These are phyloP conservation scores for Cymbidium sinense DNA, from an alignment of 106 monocot species.

Conservation along the genomic window DNA sequence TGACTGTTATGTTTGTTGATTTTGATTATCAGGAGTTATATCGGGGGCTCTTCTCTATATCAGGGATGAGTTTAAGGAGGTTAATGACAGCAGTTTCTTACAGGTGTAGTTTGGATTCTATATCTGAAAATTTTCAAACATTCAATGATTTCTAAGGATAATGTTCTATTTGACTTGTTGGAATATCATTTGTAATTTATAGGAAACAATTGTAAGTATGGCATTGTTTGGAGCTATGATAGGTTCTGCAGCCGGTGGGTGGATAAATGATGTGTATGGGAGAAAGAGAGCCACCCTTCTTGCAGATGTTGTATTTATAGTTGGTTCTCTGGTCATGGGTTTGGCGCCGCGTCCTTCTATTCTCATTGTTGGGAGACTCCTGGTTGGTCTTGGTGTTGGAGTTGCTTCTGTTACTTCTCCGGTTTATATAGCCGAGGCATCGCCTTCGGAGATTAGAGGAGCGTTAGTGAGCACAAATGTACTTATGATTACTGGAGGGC, in stretches of 20 bases:
- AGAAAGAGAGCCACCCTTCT: slow-evolving; percentile 82
- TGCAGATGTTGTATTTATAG: slow-evolving; percentile 62
- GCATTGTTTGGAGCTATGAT: slow-evolving; percentile 82
- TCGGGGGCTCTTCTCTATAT: slow-evolving; percentile 97
- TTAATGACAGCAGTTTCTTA: slow-evolving; percentile 57
- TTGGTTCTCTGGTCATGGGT: slow-evolving; percentile 83
- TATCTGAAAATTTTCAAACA: not conserved
- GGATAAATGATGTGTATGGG: slow-evolving; percentile 87
- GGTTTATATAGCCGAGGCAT: slow-evolving; percentile 88
- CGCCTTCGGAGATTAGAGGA: slow-evolving; percentile 95
- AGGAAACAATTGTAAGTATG: slow-evolving; percentile 99
- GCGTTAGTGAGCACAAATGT: slow-evolving; percentile 84
- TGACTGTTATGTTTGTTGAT: not conserved
- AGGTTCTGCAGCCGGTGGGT: slow-evolving; percentile 78
- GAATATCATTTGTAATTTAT: not conserved
- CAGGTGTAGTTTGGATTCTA: slow-evolving; percentile 41
- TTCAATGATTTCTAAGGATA: not conserved
- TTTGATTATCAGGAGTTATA: slow-evolving; percentile 67
- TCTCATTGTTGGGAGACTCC: slow-evolving; percentile 75
- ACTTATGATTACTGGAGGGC: slow-evolving; percentile 94
- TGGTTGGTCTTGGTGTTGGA: slow-evolving; percentile 85
- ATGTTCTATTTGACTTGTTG: not conserved
- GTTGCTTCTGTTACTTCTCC: slow-evolving; percentile 92
- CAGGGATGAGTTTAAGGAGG: slow-evolving; percentile 64
- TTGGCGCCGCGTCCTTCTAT: slow-evolving; percentile 71